Percentiles rank a stretch among this genome's conserved stretches.
phyloP scores from a whole-genome alignment of 805 yeast species.

The Huiozyma sinensis region DNA sequence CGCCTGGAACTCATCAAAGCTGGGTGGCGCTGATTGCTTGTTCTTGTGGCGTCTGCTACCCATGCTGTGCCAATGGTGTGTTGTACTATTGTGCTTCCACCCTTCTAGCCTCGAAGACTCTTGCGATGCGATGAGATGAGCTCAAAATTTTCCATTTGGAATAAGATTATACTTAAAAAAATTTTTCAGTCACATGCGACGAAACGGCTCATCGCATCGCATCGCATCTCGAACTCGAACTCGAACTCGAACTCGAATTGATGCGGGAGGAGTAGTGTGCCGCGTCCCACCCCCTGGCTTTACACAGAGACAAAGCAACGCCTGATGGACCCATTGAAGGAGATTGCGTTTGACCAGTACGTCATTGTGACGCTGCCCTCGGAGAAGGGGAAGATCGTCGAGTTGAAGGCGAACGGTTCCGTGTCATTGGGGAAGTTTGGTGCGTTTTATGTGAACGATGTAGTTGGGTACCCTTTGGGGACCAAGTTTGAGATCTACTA shows the following conservation, averaged over 20 bases:
- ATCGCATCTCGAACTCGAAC: no score
- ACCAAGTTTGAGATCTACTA: slow-evolving; percentile 78
- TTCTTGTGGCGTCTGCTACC: slow-evolving; percentile 84
- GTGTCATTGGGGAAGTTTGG: slow-evolving; percentile 90
- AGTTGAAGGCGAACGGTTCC: slow-evolving; percentile 46
- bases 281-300: background rate
- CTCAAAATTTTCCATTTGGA: slow-evolving; percentile 5
- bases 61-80: slow-evolving; percentile 34
- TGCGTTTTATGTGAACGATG: slow-evolving; percentile 57
- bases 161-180: background rate
- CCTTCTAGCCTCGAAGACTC: background rate
- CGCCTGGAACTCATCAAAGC: slow-evolving; percentile 70
- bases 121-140: slow-evolving; percentile 10
- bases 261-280: no score
- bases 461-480: slow-evolving; percentile 77
- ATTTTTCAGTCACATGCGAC: slow-evolving; percentile 1
- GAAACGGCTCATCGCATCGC: background rate
- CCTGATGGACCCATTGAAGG: slow-evolving; percentile 19
- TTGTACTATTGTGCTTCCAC: background rate
- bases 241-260: no score
- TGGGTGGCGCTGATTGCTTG: slow-evolving; percentile 88
- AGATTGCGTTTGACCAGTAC: slow-evolving; percentile 23
- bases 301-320: background rate
- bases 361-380: slow-evolving; percentile 74
- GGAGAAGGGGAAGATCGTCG: slow-evolving; percentile 62